Percentiles rank a stretch among this genome's conserved stretches.
Evolutionary conservation across 2,329 filamentous ascomycete genomes (phyloP).

Genomic region (Aspergillus sp.): DNA sequence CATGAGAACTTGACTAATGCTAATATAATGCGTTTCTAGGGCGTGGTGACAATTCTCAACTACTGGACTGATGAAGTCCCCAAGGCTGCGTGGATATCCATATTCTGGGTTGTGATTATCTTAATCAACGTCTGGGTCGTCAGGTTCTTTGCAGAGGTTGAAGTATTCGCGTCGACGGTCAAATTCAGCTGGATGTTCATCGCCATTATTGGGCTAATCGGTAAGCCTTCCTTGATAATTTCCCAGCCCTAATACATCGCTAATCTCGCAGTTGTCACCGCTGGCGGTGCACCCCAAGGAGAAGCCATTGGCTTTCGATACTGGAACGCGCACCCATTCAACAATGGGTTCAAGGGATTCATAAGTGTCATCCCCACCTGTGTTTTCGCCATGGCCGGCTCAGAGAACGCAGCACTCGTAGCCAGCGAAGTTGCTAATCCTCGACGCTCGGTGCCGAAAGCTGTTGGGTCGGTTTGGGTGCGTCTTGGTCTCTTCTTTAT

Average conservation of each 20-base stretch:
- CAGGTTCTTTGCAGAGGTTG: conserved; percentile 47
- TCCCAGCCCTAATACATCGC: conserved; percentile 13
- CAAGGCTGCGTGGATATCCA: conserved; percentile 46
- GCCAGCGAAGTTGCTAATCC: conserved; percentile 48
- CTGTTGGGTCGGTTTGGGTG: conserved; percentile 49
- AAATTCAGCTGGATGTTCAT: conserved; percentile 52
- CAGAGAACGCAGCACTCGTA: conserved; percentile 46
- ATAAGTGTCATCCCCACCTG: conserved; percentile 38
- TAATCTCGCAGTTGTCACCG: conserved; percentile 24
- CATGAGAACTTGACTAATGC: no score
- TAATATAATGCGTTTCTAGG: no score
- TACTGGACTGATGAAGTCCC: conserved; percentile 49
- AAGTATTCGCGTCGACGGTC: conserved; percentile 45
- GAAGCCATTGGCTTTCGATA: conserved; percentile 46
- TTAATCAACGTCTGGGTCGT: conserved; percentile 46
- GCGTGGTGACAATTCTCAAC: conserved; percentile 41
- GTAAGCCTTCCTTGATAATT: no score
- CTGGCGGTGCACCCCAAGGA: conserved; percentile 44
- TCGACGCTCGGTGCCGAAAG: conserved; percentile 43
- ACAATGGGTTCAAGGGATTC: conserved; percentile 48
- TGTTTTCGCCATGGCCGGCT: conserved; percentile 43
- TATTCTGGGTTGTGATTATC: conserved; percentile 47
- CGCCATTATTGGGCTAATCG: conserved; percentile 47
- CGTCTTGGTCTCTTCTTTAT: conserved; percentile 50
- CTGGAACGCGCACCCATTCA: conserved; percentile 46